Evolutionary conservation across 2,329 filamentous ascomycete genomes (phyloP), one percentile per base, ranked within the genome.

Genomic region (Chaetomiaceae sp.): DNA sequence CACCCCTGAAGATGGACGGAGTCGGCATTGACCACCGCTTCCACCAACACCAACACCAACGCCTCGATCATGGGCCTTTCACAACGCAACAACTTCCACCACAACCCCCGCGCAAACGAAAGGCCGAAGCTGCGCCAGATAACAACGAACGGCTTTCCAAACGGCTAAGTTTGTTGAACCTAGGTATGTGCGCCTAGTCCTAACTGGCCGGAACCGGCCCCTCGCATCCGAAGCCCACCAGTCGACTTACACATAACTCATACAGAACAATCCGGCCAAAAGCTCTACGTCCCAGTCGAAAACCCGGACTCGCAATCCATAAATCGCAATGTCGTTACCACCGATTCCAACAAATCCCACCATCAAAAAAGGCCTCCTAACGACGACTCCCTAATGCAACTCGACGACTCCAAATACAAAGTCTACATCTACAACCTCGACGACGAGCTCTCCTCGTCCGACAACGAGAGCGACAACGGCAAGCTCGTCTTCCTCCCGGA

Each of bases 361-460:
- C 50, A 58, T 48, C 59, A 55, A 54, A 48, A 48, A 55, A 54
- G 45, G 51, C 32, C 38, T 25, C 25, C 38, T 38, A 25, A 41
- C 18, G 73, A 81, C 58, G 86, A 90, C 61, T 65, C 70, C 52
- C 41, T 43, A 16, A 96, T 97, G 92, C 80, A 87, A 53, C 68
- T 97, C 56, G 91, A 97, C 71, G 86, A 96, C 70, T 86, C 88
- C 29, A 87, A 88, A 64, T 79, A 95, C 73, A 89, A 87, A 65
- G 83, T 96, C 55, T 96, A 94, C 76, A 90, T 99, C 62, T 86
- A 91, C 74, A 85, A 95, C 69, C 77, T 99, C 9, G 90, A 95
- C 66, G 87, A 87, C 62, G 92, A 97, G 71, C 80, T 97, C 29
- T 85, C 86, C 13, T 74, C 73, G 7, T 67, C 69, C 25, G 82